phyloP scores from a whole-genome alignment of 148 eudicot genomes.

The Pharnaceum exiguum region DNA sequence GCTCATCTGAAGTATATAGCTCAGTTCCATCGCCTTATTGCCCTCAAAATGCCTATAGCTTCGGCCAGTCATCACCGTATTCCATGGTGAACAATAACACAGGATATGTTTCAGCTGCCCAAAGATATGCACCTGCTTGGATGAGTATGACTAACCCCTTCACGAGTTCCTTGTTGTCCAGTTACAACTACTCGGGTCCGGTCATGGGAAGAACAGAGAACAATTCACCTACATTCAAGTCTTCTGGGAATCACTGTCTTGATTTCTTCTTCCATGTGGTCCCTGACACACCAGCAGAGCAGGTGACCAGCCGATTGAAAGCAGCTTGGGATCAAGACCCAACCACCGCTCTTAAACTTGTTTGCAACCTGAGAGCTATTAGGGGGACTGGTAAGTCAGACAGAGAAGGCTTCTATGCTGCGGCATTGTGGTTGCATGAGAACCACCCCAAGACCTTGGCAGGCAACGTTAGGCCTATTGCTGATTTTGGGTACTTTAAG shows the following conservation, averaged over 20 bases:
- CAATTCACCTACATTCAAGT: slow-evolving; percentile 7
- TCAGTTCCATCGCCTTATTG: too few relatives aligned
- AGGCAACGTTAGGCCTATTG: background rate
- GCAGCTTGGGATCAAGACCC: slow-evolving; percentile 12
- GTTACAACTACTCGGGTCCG: too few relatives aligned
- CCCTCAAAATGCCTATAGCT: too few relatives aligned
- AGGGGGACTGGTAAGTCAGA: slow-evolving; percentile 13
- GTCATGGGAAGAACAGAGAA: slow-evolving; percentile 16
- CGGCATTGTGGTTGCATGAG: slow-evolving; percentile 10
- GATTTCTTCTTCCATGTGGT: slow-evolving; percentile 19
- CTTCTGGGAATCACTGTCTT: slow-evolving; percentile 17
- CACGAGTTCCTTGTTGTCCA: slow-evolving; percentile 4
- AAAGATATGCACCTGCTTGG: too few relatives aligned
- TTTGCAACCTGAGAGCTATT: slow-evolving; percentile 18
- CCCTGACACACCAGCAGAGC: background rate
- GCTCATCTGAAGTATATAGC: too few relatives aligned
- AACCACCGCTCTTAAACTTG: slow-evolving; percentile 11
- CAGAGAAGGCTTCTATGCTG: slow-evolving; percentile 9
- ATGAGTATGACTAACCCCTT: background rate
- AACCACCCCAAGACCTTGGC: slow-evolving; percentile 12
- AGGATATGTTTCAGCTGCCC: background rate
- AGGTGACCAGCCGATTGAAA: background rate
- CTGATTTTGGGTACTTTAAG: slow-evolving; percentile 17
- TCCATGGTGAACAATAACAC: too few relatives aligned
- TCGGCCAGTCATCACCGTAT: too few relatives aligned